Conservation (phyloP, 257 asterid genomes). For the Dorcoceras hygrometricum region DNA sequence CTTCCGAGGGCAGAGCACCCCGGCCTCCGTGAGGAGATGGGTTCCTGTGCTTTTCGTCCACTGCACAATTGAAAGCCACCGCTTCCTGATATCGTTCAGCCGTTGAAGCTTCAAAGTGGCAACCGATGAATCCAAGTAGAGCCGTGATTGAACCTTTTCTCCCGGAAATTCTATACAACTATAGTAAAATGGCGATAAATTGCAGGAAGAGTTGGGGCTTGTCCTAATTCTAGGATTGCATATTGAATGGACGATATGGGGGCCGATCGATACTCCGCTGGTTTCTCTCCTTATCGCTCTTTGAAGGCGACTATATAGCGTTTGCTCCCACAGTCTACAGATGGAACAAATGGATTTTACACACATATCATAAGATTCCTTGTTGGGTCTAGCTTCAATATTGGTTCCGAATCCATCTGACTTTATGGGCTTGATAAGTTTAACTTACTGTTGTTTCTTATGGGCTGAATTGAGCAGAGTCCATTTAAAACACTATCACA, state of each 20-base stretch:
- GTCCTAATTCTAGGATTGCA: neutral
- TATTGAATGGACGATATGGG: neutral
- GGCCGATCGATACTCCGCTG: neutral
- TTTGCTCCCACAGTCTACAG: no score
- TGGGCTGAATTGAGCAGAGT: no score
- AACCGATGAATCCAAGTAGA: slow-evolving; percentile 32
- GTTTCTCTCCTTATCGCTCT: neutral
- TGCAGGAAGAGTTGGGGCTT: neutral
- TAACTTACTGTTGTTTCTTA: no score
- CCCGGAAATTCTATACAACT: neutral
- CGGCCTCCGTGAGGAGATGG: slow-evolving; percentile 83
- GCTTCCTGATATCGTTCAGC: slow-evolving; percentile 26
- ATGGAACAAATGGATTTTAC: no score
- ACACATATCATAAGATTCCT: no score
- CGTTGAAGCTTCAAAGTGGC: slow-evolving; percentile 19
- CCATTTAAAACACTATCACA: no score
- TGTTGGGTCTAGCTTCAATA: no score
- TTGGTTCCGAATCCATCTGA: no score
- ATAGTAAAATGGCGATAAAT: neutral
- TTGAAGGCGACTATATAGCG: no score
- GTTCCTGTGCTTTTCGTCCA: slow-evolving; percentile 48
- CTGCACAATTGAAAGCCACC: slow-evolving; percentile 28
- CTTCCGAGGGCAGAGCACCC: slow-evolving; percentile 77
- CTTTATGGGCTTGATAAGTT: no score
- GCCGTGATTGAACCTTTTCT: slow-evolving; percentile 37